A percentile compares a stretch with the other conserved stretches of the same genome.
These are phyloP conservation scores for Eleusine coracana DNA, from an alignment of 176 grass and related monocot genomes.

Conservation along the genomic window DNA sequence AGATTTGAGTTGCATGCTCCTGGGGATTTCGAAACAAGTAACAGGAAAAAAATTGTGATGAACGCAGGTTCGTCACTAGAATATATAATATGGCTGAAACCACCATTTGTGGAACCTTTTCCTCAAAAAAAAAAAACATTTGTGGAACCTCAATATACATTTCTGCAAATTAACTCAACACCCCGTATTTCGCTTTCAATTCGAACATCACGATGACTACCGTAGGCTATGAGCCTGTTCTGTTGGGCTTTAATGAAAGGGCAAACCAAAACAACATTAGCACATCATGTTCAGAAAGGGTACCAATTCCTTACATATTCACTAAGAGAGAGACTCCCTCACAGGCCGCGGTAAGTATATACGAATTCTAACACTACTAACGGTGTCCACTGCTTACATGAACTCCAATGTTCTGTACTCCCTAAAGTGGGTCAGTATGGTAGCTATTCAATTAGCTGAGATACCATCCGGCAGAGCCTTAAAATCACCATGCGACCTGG, in stretches of 20 bases:
- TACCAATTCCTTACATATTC: background rate
- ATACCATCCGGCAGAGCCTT: constrained; percentile 66
- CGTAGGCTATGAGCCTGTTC: background rate
- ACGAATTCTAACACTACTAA: background rate
- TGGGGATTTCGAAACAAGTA: background rate
- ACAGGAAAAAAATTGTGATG: background rate
- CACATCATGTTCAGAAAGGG: background rate
- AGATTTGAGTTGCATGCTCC: background rate
- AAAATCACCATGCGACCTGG: constrained; percentile 52
- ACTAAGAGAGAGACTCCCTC: background rate
- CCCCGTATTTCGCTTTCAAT: too few relatives aligned
- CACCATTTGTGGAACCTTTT: background rate
- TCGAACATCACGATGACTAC: too few relatives aligned
- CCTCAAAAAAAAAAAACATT: too few relatives aligned
- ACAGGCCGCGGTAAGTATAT: background rate
- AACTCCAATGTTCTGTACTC: background rate
- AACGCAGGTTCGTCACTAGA: background rate
- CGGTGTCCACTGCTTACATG: background rate
- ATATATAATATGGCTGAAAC: too few relatives aligned
- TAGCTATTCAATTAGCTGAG: constrained; percentile 39
- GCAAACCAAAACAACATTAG: background rate
- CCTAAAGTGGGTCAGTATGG: constrained; percentile 17
- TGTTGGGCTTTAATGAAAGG: background rate
- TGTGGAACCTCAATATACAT: constrained; percentile 47
- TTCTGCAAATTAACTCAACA: constrained; percentile 33